Conservation (phyloP, 225 moss, liverwort and hornwort species). For the Marchantia paleacea region DNA sequence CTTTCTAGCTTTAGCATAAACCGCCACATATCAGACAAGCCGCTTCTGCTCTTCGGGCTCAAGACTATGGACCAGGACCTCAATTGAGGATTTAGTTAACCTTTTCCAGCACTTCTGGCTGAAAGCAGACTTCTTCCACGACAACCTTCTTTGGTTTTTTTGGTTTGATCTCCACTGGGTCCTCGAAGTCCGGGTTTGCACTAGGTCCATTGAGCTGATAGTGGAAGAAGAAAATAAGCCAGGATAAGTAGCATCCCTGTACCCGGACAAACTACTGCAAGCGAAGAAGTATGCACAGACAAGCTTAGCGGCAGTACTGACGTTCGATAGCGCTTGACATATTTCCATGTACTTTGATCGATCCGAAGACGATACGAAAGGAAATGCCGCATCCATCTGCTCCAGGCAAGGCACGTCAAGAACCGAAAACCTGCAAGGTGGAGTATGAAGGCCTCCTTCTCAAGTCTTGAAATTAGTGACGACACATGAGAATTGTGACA, state of each 20-base stretch:
- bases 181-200: not conserved
- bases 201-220: not conserved
- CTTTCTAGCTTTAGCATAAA: too few species aligned
- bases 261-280: not conserved
- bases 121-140: not conserved
- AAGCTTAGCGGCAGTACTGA: constrained; percentile 5
- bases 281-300: not conserved
- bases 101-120: not conserved
- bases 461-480: too few species aligned
- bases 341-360: constrained; percentile 18
- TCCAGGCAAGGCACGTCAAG: not conserved
- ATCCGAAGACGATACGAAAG: constrained; percentile 16
- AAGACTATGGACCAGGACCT: too few species aligned
- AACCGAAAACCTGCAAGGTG: not conserved
- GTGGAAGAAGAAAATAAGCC: not conserved
- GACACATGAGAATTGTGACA: too few species aligned
- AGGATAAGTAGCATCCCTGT: not conserved
- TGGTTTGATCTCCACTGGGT: not conserved
- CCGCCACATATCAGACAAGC: too few species aligned
- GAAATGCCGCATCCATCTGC: constrained; percentile 18
- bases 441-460: not conserved
- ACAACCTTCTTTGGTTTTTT: not conserved
- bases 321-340: constrained; percentile 16
- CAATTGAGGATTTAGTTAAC: not conserved
- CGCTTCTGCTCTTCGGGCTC: too few species aligned